Base-by-base conservation (phyloP, 2,329 filamentous ascomycete genomes). In the Lomentospora prolificans region DNA sequence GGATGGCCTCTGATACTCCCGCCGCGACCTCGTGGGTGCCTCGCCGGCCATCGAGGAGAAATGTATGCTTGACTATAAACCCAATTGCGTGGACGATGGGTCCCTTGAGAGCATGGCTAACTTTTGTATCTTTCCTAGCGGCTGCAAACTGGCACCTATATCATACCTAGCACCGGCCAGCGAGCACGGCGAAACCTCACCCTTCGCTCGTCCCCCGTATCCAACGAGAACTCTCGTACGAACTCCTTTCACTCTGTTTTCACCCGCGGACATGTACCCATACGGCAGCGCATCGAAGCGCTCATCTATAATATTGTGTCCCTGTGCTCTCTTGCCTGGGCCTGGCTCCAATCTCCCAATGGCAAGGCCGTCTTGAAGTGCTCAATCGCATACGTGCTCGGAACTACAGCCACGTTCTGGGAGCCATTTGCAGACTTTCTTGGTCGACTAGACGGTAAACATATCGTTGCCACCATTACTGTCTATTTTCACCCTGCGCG, bases 401-500 rank as follows among this genome's bases (percentile, higher is more conserved):
- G 89, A 17, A 95, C 89, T 62, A 75, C 95, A 69, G 90, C 86
- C 33, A 96, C 91, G 0, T 94, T 96, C 63, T 84, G 89, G 59
- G 81, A 85, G 2, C 78, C 80, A 2, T 76, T 96, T 56, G 85
- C 90, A 14, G 73, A 77, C 6, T 81, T 90, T 57, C 75, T 96
- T 14, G 92, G 92, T 9, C 78, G 85, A 60, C 87, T 90, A 65
- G 91, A 96, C 70, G 90, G 90, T 53, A 96, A 96, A 66, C 92
- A 96, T 70, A 85, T 96, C 65, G 90, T 96, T 53, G 90, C 90
- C 30, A 96, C 92, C 2, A 83, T 96, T 57, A 95, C 90, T 0
- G 91, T 96, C 9, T 97, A 96, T 66, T 97, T 96, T 64, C 90
- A 96, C 67, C 90, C 92, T 3, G 89, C 90, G 4, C 79, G 92